A percentile compares a stretch with the other conserved stretches of the same genome.
These are phyloP conservation scores for Bombardia bombarda DNA, from an alignment of 495 filamentous ascomycete species.

Conservation along the genomic window DNA sequence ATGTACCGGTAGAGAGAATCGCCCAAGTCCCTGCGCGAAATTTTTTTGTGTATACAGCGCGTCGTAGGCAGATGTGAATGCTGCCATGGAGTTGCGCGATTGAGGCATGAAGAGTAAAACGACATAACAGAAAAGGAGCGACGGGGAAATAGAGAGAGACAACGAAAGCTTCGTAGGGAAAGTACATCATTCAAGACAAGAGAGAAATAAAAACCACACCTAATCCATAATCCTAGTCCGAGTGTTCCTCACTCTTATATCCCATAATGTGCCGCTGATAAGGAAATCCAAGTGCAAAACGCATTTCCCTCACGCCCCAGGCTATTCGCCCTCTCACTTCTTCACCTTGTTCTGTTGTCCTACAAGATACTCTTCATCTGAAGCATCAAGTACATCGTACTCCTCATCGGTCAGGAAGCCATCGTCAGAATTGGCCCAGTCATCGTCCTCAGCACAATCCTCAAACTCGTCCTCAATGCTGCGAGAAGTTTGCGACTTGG, in stretches of 20 bases:
- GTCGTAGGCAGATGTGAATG: background rate
- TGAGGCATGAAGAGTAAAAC: constrained; percentile 1
- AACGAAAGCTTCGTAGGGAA: too few species aligned
- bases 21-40: too few species aligned
- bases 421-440: constrained; percentile 49
- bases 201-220: background rate
- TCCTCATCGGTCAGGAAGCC: constrained; percentile 94
- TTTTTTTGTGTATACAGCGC: background rate
- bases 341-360: constrained; percentile 21
- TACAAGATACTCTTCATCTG: constrained; percentile 74
- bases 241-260: constrained; percentile 1
- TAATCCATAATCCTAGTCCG: constrained; percentile 2
- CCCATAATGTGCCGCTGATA: constrained; percentile 1
- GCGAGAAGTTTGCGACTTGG: constrained; percentile 16
- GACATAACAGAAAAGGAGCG: background rate
- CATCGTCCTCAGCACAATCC: constrained; percentile 44
- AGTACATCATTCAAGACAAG: constrained; percentile 3
- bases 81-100: too few species aligned
- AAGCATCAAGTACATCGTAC: constrained; percentile 93
- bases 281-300: background rate
- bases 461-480: constrained; percentile 60
- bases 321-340: constrained; percentile 19
- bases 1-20: too few species aligned
- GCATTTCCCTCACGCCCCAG: background rate
- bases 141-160: background rate